Conservation (phyloP, 495 filamentous ascomycete genomes). For the Choiromyces venosus region DNA sequence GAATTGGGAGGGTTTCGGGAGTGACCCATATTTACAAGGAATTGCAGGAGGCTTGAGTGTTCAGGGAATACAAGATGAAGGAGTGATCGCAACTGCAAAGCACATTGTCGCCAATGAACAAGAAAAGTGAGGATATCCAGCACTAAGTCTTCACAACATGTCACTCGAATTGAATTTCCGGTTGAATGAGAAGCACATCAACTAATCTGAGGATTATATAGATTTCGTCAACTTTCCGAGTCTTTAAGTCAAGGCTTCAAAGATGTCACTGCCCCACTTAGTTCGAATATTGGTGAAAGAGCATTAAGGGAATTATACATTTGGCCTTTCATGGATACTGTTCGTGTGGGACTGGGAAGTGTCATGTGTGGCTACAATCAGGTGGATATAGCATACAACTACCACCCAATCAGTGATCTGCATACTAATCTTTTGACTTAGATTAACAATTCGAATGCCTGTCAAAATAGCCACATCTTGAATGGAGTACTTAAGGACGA, state of each 20-base stretch:
- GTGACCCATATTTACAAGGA: slow-evolving; percentile 75
- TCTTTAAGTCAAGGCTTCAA: slow-evolving; percentile 10
- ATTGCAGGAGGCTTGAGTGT: slow-evolving; percentile 64
- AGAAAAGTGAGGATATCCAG: slow-evolving; percentile 45
- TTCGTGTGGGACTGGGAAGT: slow-evolving; percentile 79
- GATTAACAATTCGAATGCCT: slow-evolving; percentile 83
- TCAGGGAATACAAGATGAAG: slow-evolving; percentile 56
- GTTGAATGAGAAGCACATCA: neutral
- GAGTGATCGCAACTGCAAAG: slow-evolving; percentile 44
- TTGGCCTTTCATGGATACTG: slow-evolving; percentile 84
- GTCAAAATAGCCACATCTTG: slow-evolving; percentile 83
- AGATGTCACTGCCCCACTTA: slow-evolving; percentile 56
- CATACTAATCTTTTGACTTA: neutral
- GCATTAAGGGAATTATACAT: slow-evolving; percentile 77
- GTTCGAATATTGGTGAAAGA: slow-evolving; percentile 54
- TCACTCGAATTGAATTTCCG: neutral
- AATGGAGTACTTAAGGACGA: slow-evolving; percentile 95
- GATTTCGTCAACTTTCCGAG: slow-evolving; percentile 57
- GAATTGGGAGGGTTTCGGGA: slow-evolving; percentile 85
- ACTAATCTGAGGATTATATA: neutral
- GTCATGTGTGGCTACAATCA: slow-evolving; percentile 57
- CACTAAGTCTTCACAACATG: neutral
- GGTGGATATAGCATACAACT: neutral
- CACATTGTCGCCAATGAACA: slow-evolving; percentile 43
- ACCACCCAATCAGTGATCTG: neutral